Percentiles rank a stretch among this genome's conserved stretches.
These are phyloP conservation scores for Hypoxylon fuscum DNA, from an alignment of 495 filamentous ascomycete genomes.

Conservation along the genomic window DNA sequence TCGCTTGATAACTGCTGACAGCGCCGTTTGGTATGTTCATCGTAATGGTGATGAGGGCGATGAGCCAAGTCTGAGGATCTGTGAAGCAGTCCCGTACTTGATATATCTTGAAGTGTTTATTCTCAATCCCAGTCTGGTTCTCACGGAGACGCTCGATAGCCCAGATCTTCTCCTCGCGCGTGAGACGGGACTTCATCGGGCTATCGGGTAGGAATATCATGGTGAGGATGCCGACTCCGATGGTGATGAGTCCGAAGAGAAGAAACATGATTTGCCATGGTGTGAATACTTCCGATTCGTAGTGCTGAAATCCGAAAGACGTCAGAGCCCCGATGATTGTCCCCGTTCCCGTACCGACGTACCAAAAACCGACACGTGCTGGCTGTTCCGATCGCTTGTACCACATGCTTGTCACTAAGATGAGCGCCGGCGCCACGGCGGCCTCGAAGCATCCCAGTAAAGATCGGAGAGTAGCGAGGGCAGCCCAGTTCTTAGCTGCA, in stretches of 20 bases:
- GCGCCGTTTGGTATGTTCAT: constrained; percentile 36
- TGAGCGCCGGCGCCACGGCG: constrained; percentile 42
- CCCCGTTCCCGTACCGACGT: constrained; percentile 36
- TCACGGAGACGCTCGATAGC: constrained; percentile 66
- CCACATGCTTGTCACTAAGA: constrained; percentile 47
- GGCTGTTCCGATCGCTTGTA: constrained; percentile 47
- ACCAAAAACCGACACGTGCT: constrained; percentile 46
- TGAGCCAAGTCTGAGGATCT: constrained; percentile 64
- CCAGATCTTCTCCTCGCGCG: constrained; percentile 57
- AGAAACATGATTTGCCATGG: constrained; percentile 55
- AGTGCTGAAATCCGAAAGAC: constrained; percentile 39
- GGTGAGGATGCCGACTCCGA: constrained; percentile 42
- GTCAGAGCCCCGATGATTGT: constrained; percentile 37
- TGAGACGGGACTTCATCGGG: constrained; percentile 57
- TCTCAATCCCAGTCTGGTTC: constrained; percentile 73
- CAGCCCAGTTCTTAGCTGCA: constrained; percentile 38
- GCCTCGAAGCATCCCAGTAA: constrained; percentile 43
- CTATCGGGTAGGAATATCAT: constrained; percentile 58
- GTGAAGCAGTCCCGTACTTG: constrained; percentile 66
- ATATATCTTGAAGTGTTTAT: constrained; percentile 70
- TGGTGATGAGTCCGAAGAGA: constrained; percentile 52
- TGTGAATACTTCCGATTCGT: constrained; percentile 41
- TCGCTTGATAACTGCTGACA: constrained; percentile 42
- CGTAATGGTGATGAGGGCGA: constrained; percentile 26
- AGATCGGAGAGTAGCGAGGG: constrained; percentile 34